A percentile compares a stretch with the other conserved stretches of the same genome.
These are phyloP conservation scores for Claviceps sp. DNA, from an alignment of 2,329 filamentous ascomycete species.

Conservation along the genomic window DNA sequence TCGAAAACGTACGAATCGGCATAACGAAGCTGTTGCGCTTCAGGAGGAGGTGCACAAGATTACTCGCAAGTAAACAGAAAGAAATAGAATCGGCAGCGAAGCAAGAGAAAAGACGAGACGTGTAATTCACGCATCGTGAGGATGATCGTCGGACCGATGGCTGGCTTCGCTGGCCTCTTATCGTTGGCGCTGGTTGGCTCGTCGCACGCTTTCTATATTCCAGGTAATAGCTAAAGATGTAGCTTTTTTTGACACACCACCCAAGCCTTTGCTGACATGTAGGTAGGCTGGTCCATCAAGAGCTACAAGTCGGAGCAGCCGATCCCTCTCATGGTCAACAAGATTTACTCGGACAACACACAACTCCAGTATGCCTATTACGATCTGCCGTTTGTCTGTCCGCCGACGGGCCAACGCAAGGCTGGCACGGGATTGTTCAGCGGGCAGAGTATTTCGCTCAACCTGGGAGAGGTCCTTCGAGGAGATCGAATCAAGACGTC, in stretches of 20 bases:
- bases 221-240: slow-evolving; percentile 40
- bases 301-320: slow-evolving; percentile 64
- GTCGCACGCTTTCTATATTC: slow-evolving; percentile 66
- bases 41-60: neutral
- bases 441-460: slow-evolving; percentile 66
- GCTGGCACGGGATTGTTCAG: slow-evolving; percentile 56
- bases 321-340: slow-evolving; percentile 81
- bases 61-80: neutral
- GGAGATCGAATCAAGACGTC: slow-evolving; percentile 77
- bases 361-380: slow-evolving; percentile 88
- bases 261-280: slow-evolving; percentile 3
- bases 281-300: slow-evolving; percentile 63
- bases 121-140: neutral
- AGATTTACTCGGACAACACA: slow-evolving; percentile 79
- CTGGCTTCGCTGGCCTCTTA: slow-evolving; percentile 23
- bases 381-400: slow-evolving; percentile 77
- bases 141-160: slow-evolving; percentile 15
- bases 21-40: neutral
- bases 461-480: slow-evolving; percentile 75
- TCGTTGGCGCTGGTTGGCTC: slow-evolving; percentile 26
- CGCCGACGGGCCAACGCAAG: slow-evolving; percentile 54
- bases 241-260: neutral
- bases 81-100: neutral
- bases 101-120: neutral
- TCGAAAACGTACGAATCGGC: neutral